Percentiles rank a stretch among this genome's conserved stretches.
These are phyloP conservation scores for Cydonia oblonga DNA, from an alignment of 331 rosid genomes.

Conservation along the genomic window DNA sequence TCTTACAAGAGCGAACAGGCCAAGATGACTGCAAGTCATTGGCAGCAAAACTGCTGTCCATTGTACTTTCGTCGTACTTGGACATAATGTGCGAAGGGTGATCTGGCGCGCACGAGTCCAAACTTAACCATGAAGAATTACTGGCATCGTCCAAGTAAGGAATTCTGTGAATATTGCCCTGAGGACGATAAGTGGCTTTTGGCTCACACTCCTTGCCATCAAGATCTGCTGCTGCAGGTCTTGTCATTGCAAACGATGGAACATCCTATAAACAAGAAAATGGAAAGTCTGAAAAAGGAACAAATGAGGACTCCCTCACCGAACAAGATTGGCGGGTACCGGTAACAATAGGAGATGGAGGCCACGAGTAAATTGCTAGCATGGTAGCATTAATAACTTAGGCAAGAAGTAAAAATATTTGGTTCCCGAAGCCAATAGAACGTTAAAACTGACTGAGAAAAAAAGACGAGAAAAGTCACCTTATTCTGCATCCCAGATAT, in stretches of 20 bases:
- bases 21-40: slow-evolving; percentile 19
- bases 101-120: slow-evolving; percentile 41
- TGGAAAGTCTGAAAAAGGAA: not conserved
- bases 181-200: slow-evolving; percentile 19
- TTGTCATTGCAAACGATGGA: slow-evolving; percentile 19
- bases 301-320: not conserved
- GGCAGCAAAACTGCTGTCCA: slow-evolving; percentile 13
- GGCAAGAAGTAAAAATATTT: not conserved
- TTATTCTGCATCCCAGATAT: slow-evolving; percentile 30
- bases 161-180: slow-evolving; percentile 21
- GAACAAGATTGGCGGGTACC: not conserved
- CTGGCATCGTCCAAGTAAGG: slow-evolving; percentile 33
- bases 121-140: slow-evolving; percentile 51
- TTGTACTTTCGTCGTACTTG: slow-evolving; percentile 6
- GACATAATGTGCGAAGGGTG: slow-evolving; percentile 12
- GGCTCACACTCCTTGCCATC: slow-evolving; percentile 21
- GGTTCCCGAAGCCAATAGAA: not conserved
- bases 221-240: slow-evolving; percentile 9
- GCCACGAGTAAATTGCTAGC: not conserved
- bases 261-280: slow-evolving; percentile 37
- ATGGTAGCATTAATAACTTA: not conserved
- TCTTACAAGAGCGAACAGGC: slow-evolving; percentile 24
- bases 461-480: slow-evolving; percentile 36
- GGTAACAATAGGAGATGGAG: not conserved
- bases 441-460: not conserved